Conservation (phyloP, 345 rosid genomes). For the Eutrema heterophyllum region DNA sequence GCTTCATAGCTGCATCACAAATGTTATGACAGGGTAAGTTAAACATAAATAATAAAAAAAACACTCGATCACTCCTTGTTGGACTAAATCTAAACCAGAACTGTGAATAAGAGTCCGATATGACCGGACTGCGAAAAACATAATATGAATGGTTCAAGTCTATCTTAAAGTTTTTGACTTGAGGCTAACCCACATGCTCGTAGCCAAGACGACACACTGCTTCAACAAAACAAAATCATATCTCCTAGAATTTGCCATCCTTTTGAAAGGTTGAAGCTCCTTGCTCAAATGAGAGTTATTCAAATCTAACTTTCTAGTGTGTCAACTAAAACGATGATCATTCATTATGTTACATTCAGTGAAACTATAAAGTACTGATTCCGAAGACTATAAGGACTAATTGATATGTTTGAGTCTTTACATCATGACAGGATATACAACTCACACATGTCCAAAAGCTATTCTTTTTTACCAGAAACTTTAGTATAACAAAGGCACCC, state of each 20-base stretch:
- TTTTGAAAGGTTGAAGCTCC: background rate
- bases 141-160: background rate
- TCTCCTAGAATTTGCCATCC: background rate
- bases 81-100: background rate
- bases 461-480: background rate
- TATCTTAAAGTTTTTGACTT: background rate
- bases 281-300: background rate
- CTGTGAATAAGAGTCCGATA: background rate
- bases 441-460: background rate
- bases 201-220: background rate
- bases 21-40: background rate
- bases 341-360: background rate
- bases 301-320: background rate
- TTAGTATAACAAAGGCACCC: background rate
- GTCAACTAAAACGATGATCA: background rate
- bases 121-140: background rate
- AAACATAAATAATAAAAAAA: background rate
- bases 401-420: background rate
- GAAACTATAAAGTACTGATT: background rate
- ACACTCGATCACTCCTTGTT: conserved; percentile 1
- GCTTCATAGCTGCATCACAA: conserved; percentile 67
- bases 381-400: background rate
- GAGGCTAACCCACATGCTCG: background rate
- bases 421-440: background rate
- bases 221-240: background rate